phyloP scores from a whole-genome alignment of 345 rosid species.

The Rhodamnia argentea region DNA sequence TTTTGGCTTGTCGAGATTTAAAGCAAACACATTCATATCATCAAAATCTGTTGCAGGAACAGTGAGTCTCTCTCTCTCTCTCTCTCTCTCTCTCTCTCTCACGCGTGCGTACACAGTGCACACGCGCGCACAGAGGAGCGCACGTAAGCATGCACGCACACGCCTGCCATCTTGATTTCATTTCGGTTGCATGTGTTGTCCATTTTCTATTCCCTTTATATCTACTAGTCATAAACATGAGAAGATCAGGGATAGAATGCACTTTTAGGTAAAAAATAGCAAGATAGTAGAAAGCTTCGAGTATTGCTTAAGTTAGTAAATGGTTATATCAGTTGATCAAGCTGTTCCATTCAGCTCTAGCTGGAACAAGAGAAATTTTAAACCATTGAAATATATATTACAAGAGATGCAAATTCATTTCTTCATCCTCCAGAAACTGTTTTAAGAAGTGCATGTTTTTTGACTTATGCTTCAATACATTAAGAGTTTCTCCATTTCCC shows the following conservation, averaged over 20 bases:
- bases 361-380: neutral
- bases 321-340: neutral
- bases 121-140: neutral
- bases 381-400: neutral
- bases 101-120: neutral
- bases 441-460: neutral
- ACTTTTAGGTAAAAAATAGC: neutral
- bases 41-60: constrained; percentile 98
- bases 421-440: neutral
- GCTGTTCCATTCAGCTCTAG: neutral
- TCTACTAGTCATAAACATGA: neutral
- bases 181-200: neutral
- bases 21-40: constrained; percentile 77
- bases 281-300: neutral
- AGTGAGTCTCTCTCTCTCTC: constrained; percentile 32
- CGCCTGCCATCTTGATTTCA: neutral
- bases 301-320: neutral
- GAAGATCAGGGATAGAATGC: neutral
- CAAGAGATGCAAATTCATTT: neutral
- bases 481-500: neutral
- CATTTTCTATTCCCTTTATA: neutral
- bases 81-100: constrained; percentile 7
- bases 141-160: neutral
- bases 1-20: constrained; percentile 94
- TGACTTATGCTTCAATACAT: neutral